Evolutionary conservation across 805 yeast species (phyloP).

Genomic region (Starmerella sp.): DNA sequence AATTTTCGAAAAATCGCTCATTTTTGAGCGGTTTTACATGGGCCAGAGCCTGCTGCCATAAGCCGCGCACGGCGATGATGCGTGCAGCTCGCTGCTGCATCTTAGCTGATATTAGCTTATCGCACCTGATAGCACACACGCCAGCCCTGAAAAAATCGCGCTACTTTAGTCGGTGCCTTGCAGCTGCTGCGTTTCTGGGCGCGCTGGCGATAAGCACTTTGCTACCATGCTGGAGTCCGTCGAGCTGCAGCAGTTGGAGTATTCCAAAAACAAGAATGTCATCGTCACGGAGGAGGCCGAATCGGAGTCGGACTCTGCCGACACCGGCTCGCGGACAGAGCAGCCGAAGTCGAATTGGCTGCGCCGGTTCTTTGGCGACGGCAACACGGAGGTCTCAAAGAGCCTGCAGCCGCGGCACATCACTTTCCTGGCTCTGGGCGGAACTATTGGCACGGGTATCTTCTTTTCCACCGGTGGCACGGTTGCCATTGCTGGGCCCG

Average conservation of each 20-base stretch:
- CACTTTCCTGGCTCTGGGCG: conserved; percentile 65
- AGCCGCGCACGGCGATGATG: background rate
- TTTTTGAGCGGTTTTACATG: background rate
- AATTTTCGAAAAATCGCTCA: background rate
- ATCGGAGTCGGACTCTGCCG: background rate
- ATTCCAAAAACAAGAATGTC: background rate
- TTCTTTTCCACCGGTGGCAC: conserved; percentile 35
- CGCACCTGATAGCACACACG: conserved; percentile 2
- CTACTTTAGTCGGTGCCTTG: too few relatives aligned
- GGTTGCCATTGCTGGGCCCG: conserved; percentile 25
- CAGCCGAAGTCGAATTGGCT: background rate
- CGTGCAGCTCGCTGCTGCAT: background rate
- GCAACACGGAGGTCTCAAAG: conserved; percentile 14
- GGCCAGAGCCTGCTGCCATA: background rate
- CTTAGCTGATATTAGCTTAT: conserved; percentile 1
- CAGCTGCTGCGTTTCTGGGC: too few relatives aligned
- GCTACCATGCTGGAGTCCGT: conserved; percentile 6
- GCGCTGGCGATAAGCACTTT: too few relatives aligned
- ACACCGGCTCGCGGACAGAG: background rate
- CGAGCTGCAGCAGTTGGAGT: conserved; percentile 7
- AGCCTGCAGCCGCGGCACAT: conserved; percentile 45
- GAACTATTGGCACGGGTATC: conserved; percentile 67
- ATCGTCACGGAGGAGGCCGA: background rate
- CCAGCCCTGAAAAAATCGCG: background rate
- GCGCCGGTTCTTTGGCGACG: conserved; percentile 10